phyloP scores from a whole-genome alignment of 139 green algal genomes.

The Coccomyxa sp. region DNA sequence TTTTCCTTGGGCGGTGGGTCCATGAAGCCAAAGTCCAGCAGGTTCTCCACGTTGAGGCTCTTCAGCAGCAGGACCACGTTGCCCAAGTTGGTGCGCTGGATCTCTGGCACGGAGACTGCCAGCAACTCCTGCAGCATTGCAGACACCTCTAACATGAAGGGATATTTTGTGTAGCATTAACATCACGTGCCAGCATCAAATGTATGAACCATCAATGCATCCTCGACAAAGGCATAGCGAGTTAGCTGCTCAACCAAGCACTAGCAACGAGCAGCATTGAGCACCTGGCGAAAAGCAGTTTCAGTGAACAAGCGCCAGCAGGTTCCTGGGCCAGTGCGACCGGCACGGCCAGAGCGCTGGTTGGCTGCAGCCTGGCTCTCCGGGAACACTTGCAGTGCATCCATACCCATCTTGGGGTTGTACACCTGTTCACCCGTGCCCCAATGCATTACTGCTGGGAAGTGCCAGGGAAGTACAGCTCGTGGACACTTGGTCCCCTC shows the following conservation, averaged over 20 bases:
- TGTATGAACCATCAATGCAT: background rate
- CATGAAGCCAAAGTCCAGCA: constrained; percentile 99
- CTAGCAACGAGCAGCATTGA: background rate
- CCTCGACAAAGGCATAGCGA: background rate
- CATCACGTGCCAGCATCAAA: background rate
- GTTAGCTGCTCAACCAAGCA: background rate
- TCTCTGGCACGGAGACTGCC: constrained; percentile 84
- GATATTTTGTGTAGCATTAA: background rate
- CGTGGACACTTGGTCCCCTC: background rate
- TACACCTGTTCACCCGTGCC: constrained; percentile 65
- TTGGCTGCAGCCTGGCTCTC: constrained; percentile 78
- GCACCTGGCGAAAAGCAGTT: constrained; percentile 59
- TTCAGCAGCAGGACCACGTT: constrained; percentile 98
- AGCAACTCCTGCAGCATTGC: constrained; percentile 63
- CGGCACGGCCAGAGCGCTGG: constrained; percentile 84
- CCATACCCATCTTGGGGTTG: constrained; percentile 98
- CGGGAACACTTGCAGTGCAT: constrained; percentile 87
- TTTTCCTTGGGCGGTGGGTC: constrained; percentile 88
- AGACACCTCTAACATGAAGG: background rate
- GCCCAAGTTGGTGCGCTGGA: constrained; percentile 97
- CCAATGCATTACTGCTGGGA: no score
- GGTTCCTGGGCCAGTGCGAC: constrained; percentile 78
- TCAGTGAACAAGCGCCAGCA: constrained; percentile 96
- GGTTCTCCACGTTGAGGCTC: constrained; percentile 88
- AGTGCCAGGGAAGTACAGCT: background rate